phyloP scores from a whole-genome alignment of 116 monocot genomes.

The Posidonia oceanica region DNA sequence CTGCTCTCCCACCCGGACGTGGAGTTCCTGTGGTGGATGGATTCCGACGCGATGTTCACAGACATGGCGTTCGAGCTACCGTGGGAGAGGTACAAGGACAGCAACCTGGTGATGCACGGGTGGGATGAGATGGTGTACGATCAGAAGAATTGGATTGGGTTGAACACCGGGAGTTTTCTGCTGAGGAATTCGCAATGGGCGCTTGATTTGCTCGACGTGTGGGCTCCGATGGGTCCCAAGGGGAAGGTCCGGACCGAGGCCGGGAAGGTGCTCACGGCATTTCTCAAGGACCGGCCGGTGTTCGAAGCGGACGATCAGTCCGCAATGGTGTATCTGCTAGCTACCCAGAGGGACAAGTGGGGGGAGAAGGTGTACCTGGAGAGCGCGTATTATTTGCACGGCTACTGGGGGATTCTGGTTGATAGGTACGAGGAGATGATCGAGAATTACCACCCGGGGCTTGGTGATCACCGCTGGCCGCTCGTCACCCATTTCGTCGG shows the following conservation, averaged over 20 bases:
- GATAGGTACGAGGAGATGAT: constrained; percentile 85
- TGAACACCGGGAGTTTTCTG: constrained; percentile 80
- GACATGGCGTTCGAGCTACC: constrained; percentile 93
- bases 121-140: constrained; percentile 93
- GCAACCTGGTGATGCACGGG: constrained; percentile 75
- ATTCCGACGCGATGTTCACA: constrained; percentile 88
- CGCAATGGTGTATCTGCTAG: constrained; percentile 70
- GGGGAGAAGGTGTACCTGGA: constrained; percentile 66
- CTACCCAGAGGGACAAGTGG: constrained; percentile 44
- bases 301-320: constrained; percentile 89
- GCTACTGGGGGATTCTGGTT: constrained; percentile 76
- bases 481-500: constrained; percentile 83
- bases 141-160: constrained; percentile 82
- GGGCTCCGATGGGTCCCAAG: constrained; percentile 85
- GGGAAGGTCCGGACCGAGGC: constrained; percentile 58
- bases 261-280: constrained; percentile 50
- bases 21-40: constrained; percentile 95
- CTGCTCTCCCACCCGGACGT: constrained; percentile 56
- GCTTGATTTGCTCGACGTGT: constrained; percentile 71
- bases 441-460: constrained; percentile 60
- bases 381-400: constrained; percentile 66
- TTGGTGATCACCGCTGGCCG: constrained; percentile 86
- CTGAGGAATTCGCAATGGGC: constrained; percentile 76
- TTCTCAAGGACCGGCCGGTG: constrained; percentile 65
- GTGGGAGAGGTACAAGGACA: constrained; percentile 60